Percentiles rank a stretch among this genome's conserved stretches.
These are phyloP conservation scores for Helotiales sp. DNA, from an alignment of 2,329 filamentous ascomycete genomes.

Conservation along the genomic window DNA sequence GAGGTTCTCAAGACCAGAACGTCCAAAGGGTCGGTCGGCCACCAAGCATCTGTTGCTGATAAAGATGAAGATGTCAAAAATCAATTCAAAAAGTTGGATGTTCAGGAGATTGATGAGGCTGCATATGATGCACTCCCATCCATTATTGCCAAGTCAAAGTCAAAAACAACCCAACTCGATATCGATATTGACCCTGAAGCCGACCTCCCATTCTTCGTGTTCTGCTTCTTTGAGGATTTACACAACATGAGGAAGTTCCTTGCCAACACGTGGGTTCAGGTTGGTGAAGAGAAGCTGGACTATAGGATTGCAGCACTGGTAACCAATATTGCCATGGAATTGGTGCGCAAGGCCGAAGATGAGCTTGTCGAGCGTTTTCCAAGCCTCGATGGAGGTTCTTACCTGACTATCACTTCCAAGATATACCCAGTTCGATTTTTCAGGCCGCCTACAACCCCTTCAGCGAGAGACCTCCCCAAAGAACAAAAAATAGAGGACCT, in stretches of 20 bases:
- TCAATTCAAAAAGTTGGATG: background rate
- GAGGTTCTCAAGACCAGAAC: background rate
- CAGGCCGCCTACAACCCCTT: background rate
- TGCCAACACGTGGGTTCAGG: background rate
- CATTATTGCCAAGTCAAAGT: background rate
- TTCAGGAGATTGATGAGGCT: background rate
- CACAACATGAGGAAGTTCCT: background rate
- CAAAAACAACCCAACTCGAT: background rate
- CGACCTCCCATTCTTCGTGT: background rate
- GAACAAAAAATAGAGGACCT: background rate
- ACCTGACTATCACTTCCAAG: background rate
- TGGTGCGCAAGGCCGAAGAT: background rate
- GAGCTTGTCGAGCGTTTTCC: background rate
- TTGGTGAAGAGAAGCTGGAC: background rate
- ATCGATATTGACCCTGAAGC: background rate
- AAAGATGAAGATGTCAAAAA: background rate
- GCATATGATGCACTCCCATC: background rate
- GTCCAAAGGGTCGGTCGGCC: background rate
- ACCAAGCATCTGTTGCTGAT: background rate
- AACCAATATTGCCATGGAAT: background rate
- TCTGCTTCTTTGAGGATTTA: constrained; percentile 1
- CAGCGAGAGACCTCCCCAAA: background rate
- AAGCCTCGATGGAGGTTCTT: background rate
- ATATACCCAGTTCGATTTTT: background rate
- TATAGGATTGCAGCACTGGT: background rate